These are phyloP conservation scores for Aspergillus proliferans DNA, from an alignment of 2,329 filamentous ascomycete genomes.

Conservation along the genomic window DNA sequence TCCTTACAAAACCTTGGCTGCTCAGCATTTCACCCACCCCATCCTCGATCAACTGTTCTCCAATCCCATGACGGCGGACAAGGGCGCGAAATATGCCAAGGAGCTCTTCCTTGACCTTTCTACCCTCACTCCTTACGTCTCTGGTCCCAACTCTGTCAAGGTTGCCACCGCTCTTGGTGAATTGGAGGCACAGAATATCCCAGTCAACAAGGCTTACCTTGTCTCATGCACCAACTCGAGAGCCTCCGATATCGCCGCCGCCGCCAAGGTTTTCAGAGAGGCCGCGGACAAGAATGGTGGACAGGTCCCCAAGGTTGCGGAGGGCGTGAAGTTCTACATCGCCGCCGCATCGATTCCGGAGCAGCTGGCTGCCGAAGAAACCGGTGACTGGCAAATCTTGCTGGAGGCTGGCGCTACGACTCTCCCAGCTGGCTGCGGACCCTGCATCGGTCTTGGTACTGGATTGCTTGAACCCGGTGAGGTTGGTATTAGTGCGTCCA, in stretches of 20 bases:
- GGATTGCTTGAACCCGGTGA: conserved; percentile 81
- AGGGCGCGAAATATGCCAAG: conserved; percentile 75
- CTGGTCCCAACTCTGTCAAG: conserved; percentile 89
- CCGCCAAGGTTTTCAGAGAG: conserved; percentile 78
- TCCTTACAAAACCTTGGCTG: conserved; percentile 42
- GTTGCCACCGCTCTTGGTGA: conserved; percentile 70
- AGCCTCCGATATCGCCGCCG: conserved; percentile 71
- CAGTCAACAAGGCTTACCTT: conserved; percentile 76
- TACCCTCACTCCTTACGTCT: conserved; percentile 74
- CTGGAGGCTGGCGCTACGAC: conserved; percentile 70
- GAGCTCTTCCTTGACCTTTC: conserved; percentile 73
- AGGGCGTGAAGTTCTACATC: conserved; percentile 79
- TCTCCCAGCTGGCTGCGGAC: conserved; percentile 69
- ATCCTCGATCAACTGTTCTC: conserved; percentile 65
- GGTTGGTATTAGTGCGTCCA: conserved; percentile 74
- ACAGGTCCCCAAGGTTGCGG: conserved; percentile 61
- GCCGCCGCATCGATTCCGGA: conserved; percentile 76
- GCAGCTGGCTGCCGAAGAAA: conserved; percentile 68
- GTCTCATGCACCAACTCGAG: conserved; percentile 87
- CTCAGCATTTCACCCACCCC: conserved; percentile 63
- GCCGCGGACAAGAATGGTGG: conserved; percentile 58
- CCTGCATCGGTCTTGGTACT: conserved; percentile 77
- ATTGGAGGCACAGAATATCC: conserved; percentile 67
- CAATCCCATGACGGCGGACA: conserved; percentile 64
- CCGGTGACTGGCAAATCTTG: conserved; percentile 79